Evolutionary conservation across 192 early-diverging fungal genomes (phyloP).

Genomic region (Rhizophagus sp.): DNA sequence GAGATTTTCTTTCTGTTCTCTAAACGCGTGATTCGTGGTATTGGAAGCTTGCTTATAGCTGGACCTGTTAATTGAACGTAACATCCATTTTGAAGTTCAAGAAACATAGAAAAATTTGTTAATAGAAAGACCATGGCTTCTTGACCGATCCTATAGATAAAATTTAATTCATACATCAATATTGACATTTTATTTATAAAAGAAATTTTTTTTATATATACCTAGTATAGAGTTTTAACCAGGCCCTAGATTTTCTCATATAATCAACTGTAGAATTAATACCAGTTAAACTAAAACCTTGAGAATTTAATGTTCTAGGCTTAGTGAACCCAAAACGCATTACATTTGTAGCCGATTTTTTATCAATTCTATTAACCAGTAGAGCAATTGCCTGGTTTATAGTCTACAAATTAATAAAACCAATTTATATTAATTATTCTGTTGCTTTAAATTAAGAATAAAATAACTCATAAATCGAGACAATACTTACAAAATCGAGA

Average conservation of each 20-base stretch:
- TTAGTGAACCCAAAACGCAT: neutral
- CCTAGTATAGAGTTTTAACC: neutral
- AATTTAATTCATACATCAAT: neutral
- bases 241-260: neutral
- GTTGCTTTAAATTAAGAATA: neutral
- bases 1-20: neutral
- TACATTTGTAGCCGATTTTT: neutral
- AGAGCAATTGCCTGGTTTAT: neutral
- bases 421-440: too few relatives aligned
- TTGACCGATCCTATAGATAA: neutral
- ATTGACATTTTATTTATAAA: neutral
- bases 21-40: neutral
- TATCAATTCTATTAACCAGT: neutral
- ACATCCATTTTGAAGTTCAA: neutral
- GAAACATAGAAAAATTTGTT: neutral
- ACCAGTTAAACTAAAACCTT: neutral
- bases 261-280: neutral
- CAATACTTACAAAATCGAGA: neutral
- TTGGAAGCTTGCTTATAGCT: neutral
- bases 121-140: neutral
- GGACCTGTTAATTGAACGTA: neutral
- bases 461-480: neutral
- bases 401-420: neutral
- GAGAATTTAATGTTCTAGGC: neutral
- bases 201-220: neutral